Conservation (phyloP, 257 asterid genomes). For the Rubia yunnanensis region DNA sequence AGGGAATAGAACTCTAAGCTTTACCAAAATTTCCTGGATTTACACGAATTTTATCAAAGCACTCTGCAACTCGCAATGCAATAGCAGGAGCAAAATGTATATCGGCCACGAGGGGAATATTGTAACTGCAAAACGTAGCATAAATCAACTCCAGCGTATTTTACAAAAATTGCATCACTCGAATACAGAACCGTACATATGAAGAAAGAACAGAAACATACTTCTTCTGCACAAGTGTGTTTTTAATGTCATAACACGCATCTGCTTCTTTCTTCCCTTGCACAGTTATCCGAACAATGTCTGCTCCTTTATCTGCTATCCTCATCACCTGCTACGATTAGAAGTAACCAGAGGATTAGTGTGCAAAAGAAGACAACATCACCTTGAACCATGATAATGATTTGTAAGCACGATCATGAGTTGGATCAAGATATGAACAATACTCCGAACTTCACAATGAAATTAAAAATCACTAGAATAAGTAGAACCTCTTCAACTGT, state of each 20-base stretch:
- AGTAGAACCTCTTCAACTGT: constrained; percentile 86
- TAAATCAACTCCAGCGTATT: constrained; percentile 18
- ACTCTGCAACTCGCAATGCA: constrained; percentile 91
- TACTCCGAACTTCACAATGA: neutral
- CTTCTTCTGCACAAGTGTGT: constrained; percentile 93
- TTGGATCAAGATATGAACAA: neutral
- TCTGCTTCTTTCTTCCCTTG: constrained; percentile 99
- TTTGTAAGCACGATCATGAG: neutral
- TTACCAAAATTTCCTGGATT: constrained; percentile 98
- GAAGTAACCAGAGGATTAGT: constrained; percentile 8
- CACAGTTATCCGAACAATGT: constrained; percentile 89
- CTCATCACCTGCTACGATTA: constrained; percentile 75
- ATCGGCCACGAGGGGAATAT: constrained; percentile 95
- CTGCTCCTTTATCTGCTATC: constrained; percentile 94
- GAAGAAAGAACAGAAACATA: constrained; percentile 20
- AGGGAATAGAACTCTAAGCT: neutral
- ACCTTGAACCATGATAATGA: neutral
- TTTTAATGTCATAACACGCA: constrained; percentile 84
- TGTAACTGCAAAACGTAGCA: constrained; percentile 43
- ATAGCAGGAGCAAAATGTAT: constrained; percentile 97
- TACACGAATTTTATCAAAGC: constrained; percentile 96
- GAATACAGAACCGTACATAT: neutral
- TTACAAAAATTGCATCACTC: constrained; percentile 9
- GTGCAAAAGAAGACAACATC: neutral
- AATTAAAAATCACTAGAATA: neutral